These are phyloP conservation scores for Oemleria cerasiformis DNA, from an alignment of 306 rosid genomes.

Conservation along the genomic window DNA sequence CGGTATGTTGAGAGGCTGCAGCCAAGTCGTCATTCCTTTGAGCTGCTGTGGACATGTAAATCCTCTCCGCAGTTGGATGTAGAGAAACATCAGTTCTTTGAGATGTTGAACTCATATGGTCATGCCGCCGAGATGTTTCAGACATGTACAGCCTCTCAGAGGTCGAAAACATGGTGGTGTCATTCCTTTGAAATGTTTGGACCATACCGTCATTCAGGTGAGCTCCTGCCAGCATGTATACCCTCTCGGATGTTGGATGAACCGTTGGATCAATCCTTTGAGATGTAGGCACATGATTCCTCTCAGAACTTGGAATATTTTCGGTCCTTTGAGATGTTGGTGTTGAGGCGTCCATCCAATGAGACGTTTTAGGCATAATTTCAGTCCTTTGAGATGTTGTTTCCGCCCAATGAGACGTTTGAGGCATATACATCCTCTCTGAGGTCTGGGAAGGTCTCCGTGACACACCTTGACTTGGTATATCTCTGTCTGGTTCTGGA, in stretches of 20 bases:
- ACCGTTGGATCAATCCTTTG: constrained; percentile 22
- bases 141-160: constrained; percentile 39
- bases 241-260: constrained; percentile 28
- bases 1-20: constrained; percentile 34
- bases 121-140: constrained; percentile 25
- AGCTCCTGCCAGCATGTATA: constrained; percentile 28
- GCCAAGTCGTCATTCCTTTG: constrained; percentile 37
- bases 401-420: constrained; percentile 45
- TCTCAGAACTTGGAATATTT: constrained; percentile 32
- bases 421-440: constrained; percentile 38
- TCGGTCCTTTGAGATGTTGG: constrained; percentile 41
- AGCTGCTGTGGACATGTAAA: constrained; percentile 37
- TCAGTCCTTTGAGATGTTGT: constrained; percentile 42
- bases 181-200: constrained; percentile 29
- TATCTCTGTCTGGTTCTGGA: constrained; percentile 34
- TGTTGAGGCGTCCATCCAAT: not conserved
- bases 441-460: constrained; percentile 35
- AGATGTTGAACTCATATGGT: constrained; percentile 35
- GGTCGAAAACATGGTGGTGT: constrained; percentile 30
- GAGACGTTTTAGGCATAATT: constrained; percentile 32
- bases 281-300: constrained; percentile 29
- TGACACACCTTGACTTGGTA: constrained; percentile 30
- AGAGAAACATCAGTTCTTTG: constrained; percentile 38
- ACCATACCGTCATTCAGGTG: constrained; percentile 35
- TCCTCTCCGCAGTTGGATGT: constrained; percentile 39